Evolutionary conservation across 2,329 filamentous ascomycete genomes (phyloP).

Genomic region (Mycosphaerelloides madeirae): DNA sequence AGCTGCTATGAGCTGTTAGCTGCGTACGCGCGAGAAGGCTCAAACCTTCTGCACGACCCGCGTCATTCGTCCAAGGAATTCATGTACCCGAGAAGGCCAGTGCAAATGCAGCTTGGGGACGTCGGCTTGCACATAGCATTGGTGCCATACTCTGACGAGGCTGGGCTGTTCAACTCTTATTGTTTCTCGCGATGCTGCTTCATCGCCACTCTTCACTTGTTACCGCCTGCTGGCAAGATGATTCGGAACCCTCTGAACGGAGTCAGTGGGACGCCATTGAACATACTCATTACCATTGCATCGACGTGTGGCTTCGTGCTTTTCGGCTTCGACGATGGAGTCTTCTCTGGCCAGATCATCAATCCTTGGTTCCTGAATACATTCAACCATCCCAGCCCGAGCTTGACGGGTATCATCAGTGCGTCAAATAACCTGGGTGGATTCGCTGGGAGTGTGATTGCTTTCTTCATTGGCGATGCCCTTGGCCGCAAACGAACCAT

Average conservation of each 20-base stretch:
- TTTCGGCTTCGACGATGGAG: slow-evolving; percentile 11
- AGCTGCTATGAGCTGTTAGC: no score
- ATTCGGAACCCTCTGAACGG: slow-evolving; percentile 5
- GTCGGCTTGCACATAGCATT: no score
- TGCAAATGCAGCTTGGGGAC: no score
- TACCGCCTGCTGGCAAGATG: background rate
- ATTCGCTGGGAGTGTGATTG: slow-evolving; percentile 7
- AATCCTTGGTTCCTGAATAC: slow-evolving; percentile 9
- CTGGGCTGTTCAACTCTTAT: no score
- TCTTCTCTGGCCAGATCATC: slow-evolving; percentile 11
- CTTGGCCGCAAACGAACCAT: slow-evolving; percentile 42
- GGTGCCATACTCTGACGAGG: no score
- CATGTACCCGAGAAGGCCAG: no score
- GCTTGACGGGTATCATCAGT: slow-evolving; percentile 3
- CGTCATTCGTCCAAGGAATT: no score
- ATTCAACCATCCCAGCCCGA: slow-evolving; percentile 5
- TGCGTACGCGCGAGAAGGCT: no score
- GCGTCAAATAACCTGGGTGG: slow-evolving; percentile 10
- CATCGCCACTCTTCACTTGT: no score
- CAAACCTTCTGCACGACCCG: no score
- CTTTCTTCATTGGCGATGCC: slow-evolving; percentile 8
- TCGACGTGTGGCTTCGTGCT: slow-evolving; percentile 11
- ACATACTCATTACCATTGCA: slow-evolving; percentile 10
- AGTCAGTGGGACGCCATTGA: slow-evolving; percentile 3
- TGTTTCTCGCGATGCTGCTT: no score